Evolutionary conservation across 2,329 filamentous ascomycete species (phyloP), one percentile per base, ranked within the genome.

Genomic region (Phialophora expanda): DNA sequence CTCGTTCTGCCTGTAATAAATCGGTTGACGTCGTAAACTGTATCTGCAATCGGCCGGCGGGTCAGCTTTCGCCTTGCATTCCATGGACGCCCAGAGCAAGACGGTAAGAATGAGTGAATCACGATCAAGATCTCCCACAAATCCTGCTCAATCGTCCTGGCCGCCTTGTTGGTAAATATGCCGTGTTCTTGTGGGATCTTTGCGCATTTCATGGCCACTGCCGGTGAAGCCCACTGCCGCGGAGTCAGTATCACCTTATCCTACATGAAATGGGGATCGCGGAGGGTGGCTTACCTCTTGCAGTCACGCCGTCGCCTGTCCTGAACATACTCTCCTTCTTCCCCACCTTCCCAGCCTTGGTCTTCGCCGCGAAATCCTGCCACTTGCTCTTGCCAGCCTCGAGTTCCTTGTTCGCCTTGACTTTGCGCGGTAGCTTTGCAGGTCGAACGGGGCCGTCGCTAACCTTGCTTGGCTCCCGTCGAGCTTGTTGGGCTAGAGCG

Each of bases 291-390:
- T 72, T 81, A 96, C 93, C 93, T 90, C 93, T 87, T 65, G 91
- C 93, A 74, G 92, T 87, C 26, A 95, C 86, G 67, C 92, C 89
- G 34, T 96, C 93, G 0, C 93, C 92, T 2, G 93, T 97, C 55
- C 93, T 89, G 77, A 97, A 97, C 93, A 97, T 97, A 83, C 92
- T 96, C 56, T 97, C 92, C 80, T 97, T 97, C 81, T 94, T 94
- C 26, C 77, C 77, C 61, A 87, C 82, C 75, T 92, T 93, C 32
- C 68, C 70, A 66, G 82, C 77, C 75, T 87, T 88, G 66, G 83
- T 82, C 77, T 96, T 97, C 74, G 85, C 84, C 70, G 88, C 90
- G 78, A 97, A 99, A 70, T 96, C 91, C 76, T 97, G 90, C 95
- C 95, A 99, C 76, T 95, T 97, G 75, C 82, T 91, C 83, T 97